These are phyloP conservation scores for Aspergillus awamori DNA, from an alignment of 2,329 filamentous ascomycete genomes.

Conservation along the genomic window DNA sequence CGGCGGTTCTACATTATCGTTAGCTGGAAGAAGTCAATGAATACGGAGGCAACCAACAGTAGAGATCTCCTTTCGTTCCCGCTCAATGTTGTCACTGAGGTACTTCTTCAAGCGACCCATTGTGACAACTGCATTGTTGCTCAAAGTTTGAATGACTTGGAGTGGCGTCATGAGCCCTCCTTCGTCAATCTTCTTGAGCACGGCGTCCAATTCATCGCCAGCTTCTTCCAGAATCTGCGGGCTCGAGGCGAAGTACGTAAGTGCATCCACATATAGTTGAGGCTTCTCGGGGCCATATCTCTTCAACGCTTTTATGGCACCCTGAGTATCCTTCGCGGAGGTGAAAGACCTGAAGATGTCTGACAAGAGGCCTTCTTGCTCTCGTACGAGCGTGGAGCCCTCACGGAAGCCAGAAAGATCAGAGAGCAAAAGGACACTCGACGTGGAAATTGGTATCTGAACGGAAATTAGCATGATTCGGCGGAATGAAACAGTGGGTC, in stretches of 20 bases:
- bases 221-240: slow-evolving; percentile 80
- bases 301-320: slow-evolving; percentile 83
- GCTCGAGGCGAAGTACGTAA: slow-evolving; percentile 91
- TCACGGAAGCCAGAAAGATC: slow-evolving; percentile 88
- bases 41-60: slow-evolving; percentile 40
- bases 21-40: slow-evolving; percentile 17
- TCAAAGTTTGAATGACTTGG: slow-evolving; percentile 92
- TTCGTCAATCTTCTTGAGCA: slow-evolving; percentile 83
- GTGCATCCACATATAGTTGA: slow-evolving; percentile 85
- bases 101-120: slow-evolving; percentile 98
- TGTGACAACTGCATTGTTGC: slow-evolving; percentile 77
- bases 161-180: slow-evolving; percentile 93
- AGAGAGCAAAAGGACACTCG: slow-evolving; percentile 89
- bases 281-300: slow-evolving; percentile 93
- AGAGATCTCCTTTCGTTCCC: slow-evolving; percentile 83
- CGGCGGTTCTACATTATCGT: slow-evolving; percentile 65
- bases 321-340: slow-evolving; percentile 83
- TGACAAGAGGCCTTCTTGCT: slow-evolving; percentile 86
- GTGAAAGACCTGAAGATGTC: slow-evolving; percentile 98
- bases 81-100: slow-evolving; percentile 81
- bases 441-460: slow-evolving; percentile 80
- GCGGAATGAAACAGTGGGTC: not conserved
- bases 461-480: not conserved
- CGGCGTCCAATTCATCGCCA: slow-evolving; percentile 77
- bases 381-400: slow-evolving; percentile 87